A percentile compares a stretch with the other conserved stretches of the same genome.
Evolutionary conservation across 306 rosid species (phyloP).

Genomic region (Macrotyloma uniflorum): DNA sequence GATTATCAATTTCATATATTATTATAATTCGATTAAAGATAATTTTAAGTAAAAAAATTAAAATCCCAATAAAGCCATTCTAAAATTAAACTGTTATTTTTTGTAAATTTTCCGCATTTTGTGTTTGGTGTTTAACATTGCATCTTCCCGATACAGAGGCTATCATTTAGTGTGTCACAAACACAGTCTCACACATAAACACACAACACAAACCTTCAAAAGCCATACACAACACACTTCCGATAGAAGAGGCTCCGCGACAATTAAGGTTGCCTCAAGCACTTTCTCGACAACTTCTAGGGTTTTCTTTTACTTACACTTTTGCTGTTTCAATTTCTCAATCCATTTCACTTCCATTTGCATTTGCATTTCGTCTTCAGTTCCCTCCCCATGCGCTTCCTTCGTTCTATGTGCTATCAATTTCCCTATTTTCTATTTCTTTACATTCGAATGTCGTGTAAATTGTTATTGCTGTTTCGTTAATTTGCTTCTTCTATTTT

Average conservation of each 20-base stretch:
- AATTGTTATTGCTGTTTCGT: not conserved
- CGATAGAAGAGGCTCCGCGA: not conserved
- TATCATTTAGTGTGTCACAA: not conserved
- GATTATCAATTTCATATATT: too few relatives aligned
- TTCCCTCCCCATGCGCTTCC: not conserved
- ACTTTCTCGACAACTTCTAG: slow-evolving; percentile 25
- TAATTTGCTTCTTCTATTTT: not conserved
- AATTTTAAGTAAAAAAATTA: too few relatives aligned
- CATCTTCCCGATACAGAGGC: not conserved
- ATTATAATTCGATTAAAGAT: too few relatives aligned
- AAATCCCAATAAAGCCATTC: too few relatives aligned
- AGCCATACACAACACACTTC: not conserved
- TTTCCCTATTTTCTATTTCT: not conserved
- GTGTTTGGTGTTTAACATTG: not conserved
- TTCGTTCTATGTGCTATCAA: not conserved
- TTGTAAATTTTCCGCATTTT: not conserved
- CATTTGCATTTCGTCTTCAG: slow-evolving; percentile 21
- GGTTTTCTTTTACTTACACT: slow-evolving; percentile 20
- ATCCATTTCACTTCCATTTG: slow-evolving; percentile 6
- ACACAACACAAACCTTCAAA: not conserved
- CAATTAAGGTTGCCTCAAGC: slow-evolving; percentile 14
- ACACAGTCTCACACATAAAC: not conserved
- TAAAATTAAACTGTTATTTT: too few relatives aligned
- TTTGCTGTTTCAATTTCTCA: not conserved
- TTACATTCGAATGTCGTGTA: not conserved